phyloP scores from a whole-genome alignment of 192 early-diverging fungal genomes.

The Backusella sp. region DNA sequence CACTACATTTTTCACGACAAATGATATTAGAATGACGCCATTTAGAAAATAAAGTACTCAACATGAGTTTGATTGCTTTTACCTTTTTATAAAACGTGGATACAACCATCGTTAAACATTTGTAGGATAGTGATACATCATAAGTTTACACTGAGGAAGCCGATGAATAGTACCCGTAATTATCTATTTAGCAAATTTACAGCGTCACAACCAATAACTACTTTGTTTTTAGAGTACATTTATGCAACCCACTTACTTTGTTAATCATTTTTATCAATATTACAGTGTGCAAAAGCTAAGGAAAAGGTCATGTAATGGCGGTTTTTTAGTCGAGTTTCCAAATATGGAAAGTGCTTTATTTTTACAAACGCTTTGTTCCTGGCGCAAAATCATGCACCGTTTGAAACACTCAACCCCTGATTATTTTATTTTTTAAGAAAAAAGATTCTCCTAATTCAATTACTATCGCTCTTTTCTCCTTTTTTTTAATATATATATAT shows the following conservation, averaged over 20 bases:
- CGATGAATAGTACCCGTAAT: not conserved
- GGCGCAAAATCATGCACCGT: not conserved
- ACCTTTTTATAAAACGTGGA: not conserved
- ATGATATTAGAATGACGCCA: too few relatives aligned
- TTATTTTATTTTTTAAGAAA: not conserved
- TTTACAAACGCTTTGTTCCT: not conserved
- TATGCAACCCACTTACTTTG: too few relatives aligned
- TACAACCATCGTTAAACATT: not conserved
- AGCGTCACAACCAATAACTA: too few relatives aligned
- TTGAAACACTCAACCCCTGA: constrained; percentile 3
- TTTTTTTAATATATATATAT: not conserved
- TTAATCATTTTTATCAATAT: too few relatives aligned
- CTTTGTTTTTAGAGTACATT: too few relatives aligned
- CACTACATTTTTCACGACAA: too few relatives aligned
- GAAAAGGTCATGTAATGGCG: not conserved
- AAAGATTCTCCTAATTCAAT: not conserved
- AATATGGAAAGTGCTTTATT: not conserved
- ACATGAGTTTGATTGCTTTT: too few relatives aligned
- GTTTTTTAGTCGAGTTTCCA: not conserved
- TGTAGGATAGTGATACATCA: too few relatives aligned
- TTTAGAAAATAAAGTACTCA: too few relatives aligned
- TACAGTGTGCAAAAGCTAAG: not conserved
- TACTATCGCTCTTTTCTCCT: not conserved
- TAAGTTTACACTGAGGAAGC: not conserved
- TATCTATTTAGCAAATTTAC: too few relatives aligned